Percentiles rank a stretch among this genome's conserved stretches.
Evolutionary conservation across 2,329 filamentous ascomycete genomes (phyloP).

Genomic region (Raffaelea arxii): DNA sequence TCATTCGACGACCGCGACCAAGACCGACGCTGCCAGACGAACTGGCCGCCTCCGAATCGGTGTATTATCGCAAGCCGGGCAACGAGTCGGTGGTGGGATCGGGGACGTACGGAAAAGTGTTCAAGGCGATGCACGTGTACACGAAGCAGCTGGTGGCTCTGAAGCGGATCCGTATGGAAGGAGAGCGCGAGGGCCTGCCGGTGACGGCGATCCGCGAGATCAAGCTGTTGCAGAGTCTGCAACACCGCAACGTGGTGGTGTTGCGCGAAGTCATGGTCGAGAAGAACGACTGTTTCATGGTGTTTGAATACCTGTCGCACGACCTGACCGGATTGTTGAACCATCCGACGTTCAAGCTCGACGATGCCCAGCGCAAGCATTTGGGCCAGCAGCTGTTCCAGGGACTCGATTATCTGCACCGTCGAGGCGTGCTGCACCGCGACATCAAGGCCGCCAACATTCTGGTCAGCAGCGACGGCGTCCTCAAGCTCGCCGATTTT

Average conservation of each 20-base stretch:
- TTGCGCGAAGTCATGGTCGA: slow-evolving; percentile 95
- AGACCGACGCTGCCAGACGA: slow-evolving; percentile 63
- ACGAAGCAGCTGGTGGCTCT: slow-evolving; percentile 74
- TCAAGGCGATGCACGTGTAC: slow-evolving; percentile 90
- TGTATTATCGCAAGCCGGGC: slow-evolving; percentile 92
- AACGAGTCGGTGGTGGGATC: slow-evolving; percentile 95
- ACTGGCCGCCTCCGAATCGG: slow-evolving; percentile 70
- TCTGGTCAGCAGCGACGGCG: slow-evolving; percentile 78
- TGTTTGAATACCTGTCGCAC: slow-evolving; percentile 95
- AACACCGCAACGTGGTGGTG: slow-evolving; percentile 72
- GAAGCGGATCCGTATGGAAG: slow-evolving; percentile 90
- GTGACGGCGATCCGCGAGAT: slow-evolving; percentile 88
- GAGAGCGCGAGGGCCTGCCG: slow-evolving; percentile 81
- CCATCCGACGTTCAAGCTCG: slow-evolving; percentile 82
- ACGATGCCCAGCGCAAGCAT: slow-evolving; percentile 82
- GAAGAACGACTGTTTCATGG: slow-evolving; percentile 98
- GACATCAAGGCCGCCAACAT: slow-evolving; percentile 99
- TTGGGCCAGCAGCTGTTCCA: slow-evolving; percentile 88
- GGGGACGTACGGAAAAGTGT: slow-evolving; percentile 91
- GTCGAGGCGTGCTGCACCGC: slow-evolving; percentile 84
- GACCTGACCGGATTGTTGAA: slow-evolving; percentile 92
- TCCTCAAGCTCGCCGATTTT: slow-evolving; percentile 91
- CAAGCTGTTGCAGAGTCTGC: slow-evolving; percentile 79
- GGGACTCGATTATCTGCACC: slow-evolving; percentile 86
- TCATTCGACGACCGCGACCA: slow-evolving; percentile 59